Evolutionary conservation across 129 eudicot genomes (phyloP).

Genomic region (Tagetes erecta): DNA sequence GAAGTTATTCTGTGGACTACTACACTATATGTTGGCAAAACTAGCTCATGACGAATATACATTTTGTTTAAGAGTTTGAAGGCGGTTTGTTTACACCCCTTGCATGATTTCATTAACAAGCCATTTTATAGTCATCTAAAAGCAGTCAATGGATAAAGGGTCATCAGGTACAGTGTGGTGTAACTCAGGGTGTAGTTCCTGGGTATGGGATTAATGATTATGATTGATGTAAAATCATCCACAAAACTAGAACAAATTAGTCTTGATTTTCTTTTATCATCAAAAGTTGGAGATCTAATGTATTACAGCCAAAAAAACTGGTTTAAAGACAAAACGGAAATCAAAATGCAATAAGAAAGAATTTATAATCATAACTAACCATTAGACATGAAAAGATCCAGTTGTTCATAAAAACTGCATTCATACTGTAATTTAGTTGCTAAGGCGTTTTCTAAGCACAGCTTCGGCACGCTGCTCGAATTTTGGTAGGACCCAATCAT

Average conservation of each 20-base stretch:
- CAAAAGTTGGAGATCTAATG: neutral
- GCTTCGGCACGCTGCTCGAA: conserved; percentile 92
- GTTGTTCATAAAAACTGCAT: neutral
- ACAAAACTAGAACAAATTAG: neutral
- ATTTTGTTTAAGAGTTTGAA: too few species aligned
- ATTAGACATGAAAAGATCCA: neutral
- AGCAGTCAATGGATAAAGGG: too few species aligned
- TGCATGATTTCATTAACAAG: too few species aligned
- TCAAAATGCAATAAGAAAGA: neutral
- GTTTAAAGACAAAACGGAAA: too few species aligned
- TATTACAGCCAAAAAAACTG: neutral
- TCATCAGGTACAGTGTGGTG: too few species aligned
- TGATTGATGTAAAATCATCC: neutral
- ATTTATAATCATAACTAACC: conserved; percentile 9
- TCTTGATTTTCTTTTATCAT: neutral
- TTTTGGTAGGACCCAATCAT: conserved; percentile 92
- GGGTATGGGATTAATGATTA: neutral
- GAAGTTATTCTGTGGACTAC: too few species aligned
- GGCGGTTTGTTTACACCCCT: too few species aligned
- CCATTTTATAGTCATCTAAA: too few species aligned
- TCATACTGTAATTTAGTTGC: conserved; percentile 8
- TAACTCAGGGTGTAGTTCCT: too few species aligned
- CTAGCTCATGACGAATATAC: too few species aligned
- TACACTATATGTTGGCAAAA: too few species aligned
- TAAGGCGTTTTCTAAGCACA: conserved; percentile 70